phyloP scores from a whole-genome alignment of 2,329 filamentous ascomycete genomes.

The Waltergamsia citrina region DNA sequence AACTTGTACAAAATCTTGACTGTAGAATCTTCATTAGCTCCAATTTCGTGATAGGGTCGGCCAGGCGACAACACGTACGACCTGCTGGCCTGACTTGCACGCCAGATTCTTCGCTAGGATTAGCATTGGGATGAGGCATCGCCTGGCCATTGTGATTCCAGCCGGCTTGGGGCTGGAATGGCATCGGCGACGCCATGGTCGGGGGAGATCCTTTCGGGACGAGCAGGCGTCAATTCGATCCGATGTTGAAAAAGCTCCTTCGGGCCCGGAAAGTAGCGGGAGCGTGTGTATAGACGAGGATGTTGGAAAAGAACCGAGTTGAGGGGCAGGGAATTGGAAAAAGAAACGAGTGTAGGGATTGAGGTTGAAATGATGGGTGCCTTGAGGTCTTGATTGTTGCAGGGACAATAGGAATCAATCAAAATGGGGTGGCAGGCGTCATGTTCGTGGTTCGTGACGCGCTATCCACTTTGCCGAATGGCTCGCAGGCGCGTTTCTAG shows the following conservation, averaged over 20 bases:
- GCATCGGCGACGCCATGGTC: slow-evolving; percentile 29
- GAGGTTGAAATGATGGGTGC: neutral
- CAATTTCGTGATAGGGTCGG: neutral
- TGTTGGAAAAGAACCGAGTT: neutral
- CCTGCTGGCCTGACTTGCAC: slow-evolving; percentile 56
- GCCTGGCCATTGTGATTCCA: slow-evolving; percentile 19
- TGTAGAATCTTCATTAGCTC: slow-evolving; percentile 22
- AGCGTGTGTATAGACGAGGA: neutral
- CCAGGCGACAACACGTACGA: slow-evolving; percentile 38
- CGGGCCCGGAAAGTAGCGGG: too few species aligned
- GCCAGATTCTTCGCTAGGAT: slow-evolving; percentile 31
- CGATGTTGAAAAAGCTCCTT: too few species aligned
- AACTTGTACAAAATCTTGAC: slow-evolving; percentile 98
- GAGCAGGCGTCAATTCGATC: neutral
- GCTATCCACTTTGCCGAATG: slow-evolving; percentile 1
- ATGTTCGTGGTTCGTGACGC: slow-evolving; percentile 26
- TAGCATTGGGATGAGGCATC: slow-evolving; percentile 12
- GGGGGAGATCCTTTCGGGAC: neutral
- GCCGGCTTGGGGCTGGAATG: slow-evolving; percentile 16
- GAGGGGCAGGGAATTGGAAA: neutral
- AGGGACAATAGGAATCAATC: slow-evolving; percentile 7
- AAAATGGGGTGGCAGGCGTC: slow-evolving; percentile 25
- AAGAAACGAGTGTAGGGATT: neutral
- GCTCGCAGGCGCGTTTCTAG: slow-evolving; percentile 2
- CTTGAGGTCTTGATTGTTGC: slow-evolving; percentile 4